These are phyloP conservation scores for Entonaema liquescens DNA, from an alignment of 495 filamentous ascomycete species.

Conservation along the genomic window DNA sequence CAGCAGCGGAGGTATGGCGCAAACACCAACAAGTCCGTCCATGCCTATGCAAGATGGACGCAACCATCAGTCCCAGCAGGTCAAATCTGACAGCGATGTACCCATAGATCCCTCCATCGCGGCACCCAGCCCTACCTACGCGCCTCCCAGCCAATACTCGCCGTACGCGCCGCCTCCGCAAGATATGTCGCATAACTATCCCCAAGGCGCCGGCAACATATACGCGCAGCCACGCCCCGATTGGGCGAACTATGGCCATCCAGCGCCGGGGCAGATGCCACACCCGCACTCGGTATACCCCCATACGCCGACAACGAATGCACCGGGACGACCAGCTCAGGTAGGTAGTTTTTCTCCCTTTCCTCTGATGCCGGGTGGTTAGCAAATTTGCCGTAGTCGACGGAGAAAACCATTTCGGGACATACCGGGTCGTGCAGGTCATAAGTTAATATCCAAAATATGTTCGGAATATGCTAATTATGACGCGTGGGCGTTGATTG, in stretches of 20 bases:
- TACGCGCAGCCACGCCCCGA: constrained; percentile 77
- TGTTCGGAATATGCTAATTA: constrained; percentile 7
- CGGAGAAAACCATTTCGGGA: background rate
- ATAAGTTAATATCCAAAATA: background rate
- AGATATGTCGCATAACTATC: constrained; percentile 81
- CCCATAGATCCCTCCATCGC: constrained; percentile 99
- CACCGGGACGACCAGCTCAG: constrained; percentile 71
- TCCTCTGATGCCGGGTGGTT: background rate
- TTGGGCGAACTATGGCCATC: constrained; percentile 78
- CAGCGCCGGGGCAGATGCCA: constrained; percentile 58
- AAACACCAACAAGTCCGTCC: constrained; percentile 94
- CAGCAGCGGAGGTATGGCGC: constrained; percentile 91
- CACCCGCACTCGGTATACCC: constrained; percentile 59
- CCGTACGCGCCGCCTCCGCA: constrained; percentile 82
- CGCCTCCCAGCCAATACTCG: constrained; percentile 76
- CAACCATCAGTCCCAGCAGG: constrained; percentile 73
- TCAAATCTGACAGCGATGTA: constrained; percentile 93
- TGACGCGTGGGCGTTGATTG: background rate
- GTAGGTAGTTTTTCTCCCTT: constrained; percentile 63
- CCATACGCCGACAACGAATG: constrained; percentile 62
- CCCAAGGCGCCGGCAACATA: constrained; percentile 62
- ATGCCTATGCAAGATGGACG: constrained; percentile 79
- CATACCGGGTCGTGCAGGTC: background rate
- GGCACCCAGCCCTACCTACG: constrained; percentile 89
- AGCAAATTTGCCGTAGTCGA: no score